phyloP scores from a whole-genome alignment of 1,284 basidiomycete species.

The Puccinia horiana region DNA sequence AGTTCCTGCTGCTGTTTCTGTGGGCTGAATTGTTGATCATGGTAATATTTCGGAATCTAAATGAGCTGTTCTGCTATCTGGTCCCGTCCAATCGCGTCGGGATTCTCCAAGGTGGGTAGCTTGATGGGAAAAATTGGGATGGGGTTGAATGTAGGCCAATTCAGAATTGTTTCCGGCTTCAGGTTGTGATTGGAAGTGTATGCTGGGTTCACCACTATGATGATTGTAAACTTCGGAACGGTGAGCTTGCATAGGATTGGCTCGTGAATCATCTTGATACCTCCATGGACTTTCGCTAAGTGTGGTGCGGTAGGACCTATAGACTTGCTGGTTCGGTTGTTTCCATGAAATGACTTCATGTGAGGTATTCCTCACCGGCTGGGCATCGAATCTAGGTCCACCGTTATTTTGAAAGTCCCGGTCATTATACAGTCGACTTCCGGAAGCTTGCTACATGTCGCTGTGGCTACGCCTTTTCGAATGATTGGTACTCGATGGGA shows the following conservation, averaged over 20 bases:
- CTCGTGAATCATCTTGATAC: neutral
- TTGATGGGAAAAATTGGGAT: neutral
- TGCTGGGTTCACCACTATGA: neutral
- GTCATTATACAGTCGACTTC: neutral
- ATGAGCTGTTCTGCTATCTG: neutral
- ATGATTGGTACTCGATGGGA: neutral
- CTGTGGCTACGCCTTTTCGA: neutral
- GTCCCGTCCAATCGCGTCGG: neutral
- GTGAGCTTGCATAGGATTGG: neutral
- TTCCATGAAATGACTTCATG: neutral
- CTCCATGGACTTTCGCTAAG: conserved; percentile 6
- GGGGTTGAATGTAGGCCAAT: neutral
- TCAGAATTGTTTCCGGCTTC: neutral
- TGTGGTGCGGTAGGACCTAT: neutral
- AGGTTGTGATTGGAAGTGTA: neutral
- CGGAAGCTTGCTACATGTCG: neutral
- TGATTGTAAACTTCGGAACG: neutral
- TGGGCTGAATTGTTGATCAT: neutral
- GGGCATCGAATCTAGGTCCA: neutral
- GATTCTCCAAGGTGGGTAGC: neutral
- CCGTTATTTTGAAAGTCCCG: neutral
- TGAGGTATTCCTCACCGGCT: neutral
- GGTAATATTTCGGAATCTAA: neutral
- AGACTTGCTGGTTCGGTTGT: neutral
- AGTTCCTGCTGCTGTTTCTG: conserved; percentile 28